A percentile compares a stretch with the other conserved stretches of the same genome.
Conservation (phyloP, 2,329 filamentous ascomycete species). For the Coleophoma cylindrospora region DNA sequence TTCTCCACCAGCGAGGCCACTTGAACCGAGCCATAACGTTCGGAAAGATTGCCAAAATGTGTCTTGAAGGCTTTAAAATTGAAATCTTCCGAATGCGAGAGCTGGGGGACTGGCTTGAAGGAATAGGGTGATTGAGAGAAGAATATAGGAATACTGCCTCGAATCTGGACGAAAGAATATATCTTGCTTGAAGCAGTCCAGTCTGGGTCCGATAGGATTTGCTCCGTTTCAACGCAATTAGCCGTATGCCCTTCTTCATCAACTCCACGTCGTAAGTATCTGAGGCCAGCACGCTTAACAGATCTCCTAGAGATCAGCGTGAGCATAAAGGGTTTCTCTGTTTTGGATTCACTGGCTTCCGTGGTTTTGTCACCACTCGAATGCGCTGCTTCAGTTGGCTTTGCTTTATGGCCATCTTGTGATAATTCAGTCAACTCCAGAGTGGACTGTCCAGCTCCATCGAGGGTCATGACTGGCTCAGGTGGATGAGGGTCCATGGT, state of each 20-base stretch:
- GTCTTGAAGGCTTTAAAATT: slow-evolving; percentile 75
- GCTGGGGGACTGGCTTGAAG: slow-evolving; percentile 77
- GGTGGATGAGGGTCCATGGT: slow-evolving; percentile 57
- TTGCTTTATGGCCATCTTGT: slow-evolving; percentile 10
- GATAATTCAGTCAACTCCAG: slow-evolving; percentile 33
- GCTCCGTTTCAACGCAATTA: slow-evolving; percentile 92
- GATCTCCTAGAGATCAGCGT: slow-evolving; percentile 90
- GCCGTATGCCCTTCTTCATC: slow-evolving; percentile 86
- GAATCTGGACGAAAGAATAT: slow-evolving; percentile 81
- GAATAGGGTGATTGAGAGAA: slow-evolving; percentile 95
- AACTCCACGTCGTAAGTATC: slow-evolving; percentile 85
- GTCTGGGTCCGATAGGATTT: slow-evolving; percentile 70
- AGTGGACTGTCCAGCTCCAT: slow-evolving; percentile 38
- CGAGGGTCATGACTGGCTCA: slow-evolving; percentile 39
- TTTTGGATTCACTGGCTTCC: slow-evolving; percentile 8
- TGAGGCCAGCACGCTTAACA: slow-evolving; percentile 76
- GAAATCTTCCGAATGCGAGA: slow-evolving; percentile 74
- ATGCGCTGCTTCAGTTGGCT: background rate
- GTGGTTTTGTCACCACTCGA: slow-evolving; percentile 16
- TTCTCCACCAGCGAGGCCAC: slow-evolving; percentile 85
- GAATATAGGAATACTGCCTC: slow-evolving; percentile 90
- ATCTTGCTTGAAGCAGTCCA: slow-evolving; percentile 60
- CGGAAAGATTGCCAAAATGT: slow-evolving; percentile 69
- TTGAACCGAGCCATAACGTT: slow-evolving; percentile 72
- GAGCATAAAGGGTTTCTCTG: slow-evolving; percentile 44